Evolutionary conservation across 2,329 filamentous ascomycete genomes (phyloP).

Genomic region (Macrophomina phaseolina): DNA sequence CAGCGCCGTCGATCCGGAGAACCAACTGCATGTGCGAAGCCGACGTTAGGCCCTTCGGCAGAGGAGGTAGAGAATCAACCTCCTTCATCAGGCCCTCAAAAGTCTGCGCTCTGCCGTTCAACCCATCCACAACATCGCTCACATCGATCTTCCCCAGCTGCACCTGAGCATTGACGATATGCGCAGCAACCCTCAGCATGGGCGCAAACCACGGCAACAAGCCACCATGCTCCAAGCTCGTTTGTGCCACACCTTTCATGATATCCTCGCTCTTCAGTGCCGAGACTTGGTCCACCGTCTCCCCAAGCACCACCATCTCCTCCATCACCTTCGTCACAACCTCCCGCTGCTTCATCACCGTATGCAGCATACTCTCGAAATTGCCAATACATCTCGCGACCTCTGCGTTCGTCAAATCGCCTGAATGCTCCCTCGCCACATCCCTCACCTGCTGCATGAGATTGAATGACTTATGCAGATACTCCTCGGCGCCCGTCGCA

Average conservation of each 20-base stretch:
- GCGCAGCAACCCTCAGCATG: slow-evolving; percentile 67
- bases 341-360: slow-evolving; percentile 66
- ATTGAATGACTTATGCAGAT: slow-evolving; percentile 81
- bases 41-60: slow-evolving; percentile 19
- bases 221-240: not conserved
- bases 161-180: slow-evolving; percentile 69
- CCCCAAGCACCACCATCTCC: slow-evolving; percentile 49
- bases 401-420: slow-evolving; percentile 83
- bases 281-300: slow-evolving; percentile 42
- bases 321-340: slow-evolving; percentile 52
- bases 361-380: slow-evolving; percentile 81
- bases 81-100: slow-evolving; percentile 6
- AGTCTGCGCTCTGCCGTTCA: not conserved
- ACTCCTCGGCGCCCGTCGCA: slow-evolving; percentile 64
- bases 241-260: slow-evolving; percentile 30
- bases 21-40: not conserved
- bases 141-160: slow-evolving; percentile 61
- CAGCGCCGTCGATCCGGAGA: not conserved
- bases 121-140: slow-evolving; percentile 12
- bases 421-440: slow-evolving; percentile 74
- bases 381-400: slow-evolving; percentile 79
- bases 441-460: slow-evolving; percentile 71
- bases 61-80: not conserved
- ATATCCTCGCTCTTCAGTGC: slow-evolving; percentile 36
- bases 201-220: slow-evolving; percentile 68